These are phyloP conservation scores for Cymodocea nodosa DNA, from an alignment of 116 monocot species.

Conservation along the genomic window DNA sequence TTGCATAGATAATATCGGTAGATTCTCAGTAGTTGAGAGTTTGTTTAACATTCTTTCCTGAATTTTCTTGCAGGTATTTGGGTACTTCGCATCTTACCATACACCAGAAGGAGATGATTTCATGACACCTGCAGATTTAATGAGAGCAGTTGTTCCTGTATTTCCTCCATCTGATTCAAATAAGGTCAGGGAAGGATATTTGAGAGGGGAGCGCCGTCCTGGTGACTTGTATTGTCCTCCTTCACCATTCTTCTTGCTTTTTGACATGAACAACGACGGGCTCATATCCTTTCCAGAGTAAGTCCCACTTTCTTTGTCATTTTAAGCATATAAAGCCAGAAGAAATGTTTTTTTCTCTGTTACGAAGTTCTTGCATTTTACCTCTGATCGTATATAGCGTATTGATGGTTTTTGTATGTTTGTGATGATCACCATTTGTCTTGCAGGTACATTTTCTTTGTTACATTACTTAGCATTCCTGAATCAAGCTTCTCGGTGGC, in stretches of 20 bases:
- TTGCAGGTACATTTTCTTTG: slow-evolving; percentile 92
- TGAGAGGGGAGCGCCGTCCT: slow-evolving; percentile 75
- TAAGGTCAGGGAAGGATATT: slow-evolving; percentile 55
- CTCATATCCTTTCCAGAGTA: slow-evolving; percentile 96
- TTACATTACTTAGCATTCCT: slow-evolving; percentile 91
- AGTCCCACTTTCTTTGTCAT: slow-evolving; percentile 7
- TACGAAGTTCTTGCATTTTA: not conserved
- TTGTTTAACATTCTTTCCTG: not conserved
- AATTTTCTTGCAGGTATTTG: slow-evolving; percentile 55
- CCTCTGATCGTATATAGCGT: too few species aligned
- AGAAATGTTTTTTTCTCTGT: not conserved
- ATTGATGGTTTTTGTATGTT: too few species aligned
- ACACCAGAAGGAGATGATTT: slow-evolving; percentile 57
- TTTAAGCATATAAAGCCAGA: too few species aligned
- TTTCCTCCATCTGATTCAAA: slow-evolving; percentile 89
- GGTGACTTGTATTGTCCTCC: slow-evolving; percentile 69
- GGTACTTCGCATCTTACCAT: slow-evolving; percentile 75
- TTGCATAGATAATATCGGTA: not conserved
- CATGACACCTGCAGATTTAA: slow-evolving; percentile 86
- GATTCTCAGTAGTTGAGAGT: too few species aligned
- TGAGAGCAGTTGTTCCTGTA: slow-evolving; percentile 92
- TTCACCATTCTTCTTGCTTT: slow-evolving; percentile 81
- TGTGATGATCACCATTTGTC: not conserved
- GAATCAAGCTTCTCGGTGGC: slow-evolving; percentile 87
- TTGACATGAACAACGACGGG: slow-evolving; percentile 91